Conservation (phyloP, 2,329 filamentous ascomycete genomes). For the Knoxdaviesia capensis region DNA sequence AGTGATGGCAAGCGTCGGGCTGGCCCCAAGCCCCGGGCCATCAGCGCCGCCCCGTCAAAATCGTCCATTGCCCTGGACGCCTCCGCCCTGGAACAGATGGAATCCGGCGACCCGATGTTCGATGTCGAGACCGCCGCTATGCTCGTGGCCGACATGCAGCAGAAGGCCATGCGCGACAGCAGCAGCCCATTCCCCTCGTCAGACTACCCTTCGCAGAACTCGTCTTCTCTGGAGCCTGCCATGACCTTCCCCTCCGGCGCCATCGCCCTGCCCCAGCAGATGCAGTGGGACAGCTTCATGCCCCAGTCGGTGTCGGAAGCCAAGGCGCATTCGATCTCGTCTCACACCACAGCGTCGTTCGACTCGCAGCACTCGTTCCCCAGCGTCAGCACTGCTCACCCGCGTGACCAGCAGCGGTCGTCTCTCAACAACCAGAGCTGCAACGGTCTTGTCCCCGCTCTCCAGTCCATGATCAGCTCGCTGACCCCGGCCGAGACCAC, state of each 20-base stretch:
- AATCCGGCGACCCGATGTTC: slow-evolving; percentile 78
- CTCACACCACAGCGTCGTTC: slow-evolving; percentile 43
- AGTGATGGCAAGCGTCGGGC: slow-evolving; percentile 82
- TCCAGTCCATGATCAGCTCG: slow-evolving; percentile 55
- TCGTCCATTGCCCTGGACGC: slow-evolving; percentile 64
- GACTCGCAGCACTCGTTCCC: slow-evolving; percentile 46
- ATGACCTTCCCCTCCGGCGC: slow-evolving; percentile 60
- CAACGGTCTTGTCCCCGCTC: slow-evolving; percentile 41
- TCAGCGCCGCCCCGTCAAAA: slow-evolving; percentile 46
- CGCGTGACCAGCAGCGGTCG: slow-evolving; percentile 42
- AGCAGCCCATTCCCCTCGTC: slow-evolving; percentile 21
- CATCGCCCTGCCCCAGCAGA: slow-evolving; percentile 67
- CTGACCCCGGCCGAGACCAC: slow-evolving; percentile 35
- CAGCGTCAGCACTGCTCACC: slow-evolving; percentile 32
- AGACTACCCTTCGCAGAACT: slow-evolving; percentile 46
- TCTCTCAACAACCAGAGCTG: slow-evolving; percentile 43
- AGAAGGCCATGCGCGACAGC: slow-evolving; percentile 55
- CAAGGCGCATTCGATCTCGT: slow-evolving; percentile 56
- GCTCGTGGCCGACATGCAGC: slow-evolving; percentile 95
- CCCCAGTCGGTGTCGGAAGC: slow-evolving; percentile 47
- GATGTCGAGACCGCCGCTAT: slow-evolving; percentile 96
- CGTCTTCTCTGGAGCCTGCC: slow-evolving; percentile 56
- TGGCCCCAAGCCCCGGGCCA: slow-evolving; percentile 44
- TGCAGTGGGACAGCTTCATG: slow-evolving; percentile 84
- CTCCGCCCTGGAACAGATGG: slow-evolving; percentile 76